Evolutionary conservation across 805 yeast genomes (phyloP).

Genomic region (Lachancea sp.): DNA sequence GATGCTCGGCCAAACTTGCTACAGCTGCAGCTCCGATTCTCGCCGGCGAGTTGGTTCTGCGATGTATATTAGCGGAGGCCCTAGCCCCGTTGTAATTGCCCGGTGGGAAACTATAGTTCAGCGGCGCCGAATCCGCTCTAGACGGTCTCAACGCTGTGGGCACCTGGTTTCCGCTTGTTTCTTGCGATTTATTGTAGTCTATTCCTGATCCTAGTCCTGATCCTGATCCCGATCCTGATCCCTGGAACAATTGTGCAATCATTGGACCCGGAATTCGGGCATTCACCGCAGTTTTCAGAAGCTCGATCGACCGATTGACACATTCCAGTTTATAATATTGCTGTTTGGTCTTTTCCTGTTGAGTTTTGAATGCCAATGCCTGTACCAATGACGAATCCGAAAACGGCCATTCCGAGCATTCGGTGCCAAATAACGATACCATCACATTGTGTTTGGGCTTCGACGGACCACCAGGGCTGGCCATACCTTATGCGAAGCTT

Average conservation of each 20-base stretch:
- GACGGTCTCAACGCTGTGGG: not conserved
- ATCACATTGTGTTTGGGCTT: constrained; percentile 7
- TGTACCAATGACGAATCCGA: constrained; percentile 52
- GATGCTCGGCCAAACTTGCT: constrained; percentile 37
- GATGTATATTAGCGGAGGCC: constrained; percentile 9
- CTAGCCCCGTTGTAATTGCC: not conserved
- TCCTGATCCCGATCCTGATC: constrained; percentile 9
- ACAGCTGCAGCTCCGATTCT: constrained; percentile 70
- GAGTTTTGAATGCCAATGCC: constrained; percentile 53
- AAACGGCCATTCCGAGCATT: constrained; percentile 46
- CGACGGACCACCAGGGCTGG: constrained; percentile 2
- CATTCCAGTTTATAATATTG: constrained; percentile 65
- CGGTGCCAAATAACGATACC: constrained; percentile 44
- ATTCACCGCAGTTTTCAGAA: constrained; percentile 53
- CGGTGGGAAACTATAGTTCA: constrained; percentile 21
- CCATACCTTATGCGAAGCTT: constrained; percentile 3
- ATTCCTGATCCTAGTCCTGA: constrained; percentile 7
- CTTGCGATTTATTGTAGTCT: constrained; percentile 11
- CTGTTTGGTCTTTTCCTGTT: constrained; percentile 79
- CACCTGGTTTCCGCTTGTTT: not conserved
- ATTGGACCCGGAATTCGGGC: constrained; percentile 59
- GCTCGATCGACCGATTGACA: constrained; percentile 50
- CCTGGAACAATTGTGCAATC: constrained; percentile 52
- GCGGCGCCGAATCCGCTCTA: constrained; percentile 9
- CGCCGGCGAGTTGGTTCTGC: constrained; percentile 57